Conservation (phyloP, 2,329 filamentous ascomycete genomes). For the Paecilomyces variotii region DNA sequence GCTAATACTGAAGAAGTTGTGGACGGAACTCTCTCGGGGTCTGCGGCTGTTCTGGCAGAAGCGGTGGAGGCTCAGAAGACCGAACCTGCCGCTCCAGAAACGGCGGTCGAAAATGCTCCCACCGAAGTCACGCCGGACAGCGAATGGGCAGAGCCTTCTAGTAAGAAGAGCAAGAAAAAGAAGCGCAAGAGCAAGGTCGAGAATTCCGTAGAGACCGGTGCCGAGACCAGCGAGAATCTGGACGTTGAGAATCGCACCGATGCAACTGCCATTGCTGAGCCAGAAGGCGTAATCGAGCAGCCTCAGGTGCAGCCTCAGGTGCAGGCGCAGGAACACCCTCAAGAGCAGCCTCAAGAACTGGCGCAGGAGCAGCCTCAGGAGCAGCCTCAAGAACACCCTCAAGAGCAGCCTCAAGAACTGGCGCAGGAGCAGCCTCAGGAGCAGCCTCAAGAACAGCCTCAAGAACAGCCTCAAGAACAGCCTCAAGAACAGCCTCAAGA, state of each 20-base stretch:
- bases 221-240: not conserved
- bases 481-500: not conserved
- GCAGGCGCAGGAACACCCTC: not conserved
- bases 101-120: not conserved
- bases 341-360: not conserved
- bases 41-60: not conserved
- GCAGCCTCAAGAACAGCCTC: no score
- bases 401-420: not conserved
- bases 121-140: not conserved
- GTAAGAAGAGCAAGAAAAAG: slow-evolving; percentile 21
- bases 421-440: not conserved
- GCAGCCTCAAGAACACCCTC: no score
- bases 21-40: not conserved
- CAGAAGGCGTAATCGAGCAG: not conserved
- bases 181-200: slow-evolving; percentile 15
- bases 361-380: not conserved
- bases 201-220: slow-evolving; percentile 4
- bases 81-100: not conserved
- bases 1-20: not conserved
- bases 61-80: not conserved
- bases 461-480: no score
- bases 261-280: not conserved
- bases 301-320: not conserved
- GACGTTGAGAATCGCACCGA: not conserved
- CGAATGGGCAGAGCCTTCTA: slow-evolving; percentile 4